A percentile compares a stretch with the other conserved stretches of the same genome.
phyloP scores from a whole-genome alignment of 345 rosid genomes.

The Eucalyptus tenuipes region DNA sequence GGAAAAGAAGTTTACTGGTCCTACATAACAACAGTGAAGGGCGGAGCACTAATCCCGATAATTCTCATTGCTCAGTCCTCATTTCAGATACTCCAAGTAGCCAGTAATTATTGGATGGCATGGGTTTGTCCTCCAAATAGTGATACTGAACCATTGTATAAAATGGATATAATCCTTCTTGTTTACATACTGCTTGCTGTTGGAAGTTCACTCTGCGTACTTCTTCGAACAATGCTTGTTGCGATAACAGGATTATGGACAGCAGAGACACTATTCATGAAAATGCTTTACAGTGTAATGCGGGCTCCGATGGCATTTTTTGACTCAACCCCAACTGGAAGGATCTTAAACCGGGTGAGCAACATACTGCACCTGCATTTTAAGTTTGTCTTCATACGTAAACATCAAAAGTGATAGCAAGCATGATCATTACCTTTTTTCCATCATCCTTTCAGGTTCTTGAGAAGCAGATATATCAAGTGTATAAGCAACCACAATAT shows the following conservation, averaged over 20 bases:
- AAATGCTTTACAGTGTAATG: slow-evolving; percentile 61
- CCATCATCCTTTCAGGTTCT: not conserved
- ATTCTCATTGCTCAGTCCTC: slow-evolving; percentile 78
- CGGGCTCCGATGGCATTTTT: slow-evolving; percentile 92
- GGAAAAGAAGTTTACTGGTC: slow-evolving; percentile 86
- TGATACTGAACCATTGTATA: slow-evolving; percentile 28
- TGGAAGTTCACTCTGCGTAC: slow-evolving; percentile 62
- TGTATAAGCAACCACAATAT: not conserved
- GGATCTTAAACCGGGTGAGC: slow-evolving; percentile 88
- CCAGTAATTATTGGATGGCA: slow-evolving; percentile 96
- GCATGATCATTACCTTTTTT: not conserved
- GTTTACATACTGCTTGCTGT: slow-evolving; percentile 58
- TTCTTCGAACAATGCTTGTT: slow-evolving; percentile 53
- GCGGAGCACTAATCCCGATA: slow-evolving; percentile 63
- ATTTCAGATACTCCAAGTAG: slow-evolving; percentile 72
- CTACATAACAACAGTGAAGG: slow-evolving; percentile 55
- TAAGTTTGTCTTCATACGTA: not conserved
- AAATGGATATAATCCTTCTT: slow-evolving; percentile 49
- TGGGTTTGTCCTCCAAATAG: slow-evolving; percentile 74
- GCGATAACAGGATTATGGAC: slow-evolving; percentile 67
- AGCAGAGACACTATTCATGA: slow-evolving; percentile 63
- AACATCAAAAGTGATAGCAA: not conserved
- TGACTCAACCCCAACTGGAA: slow-evolving; percentile 91
- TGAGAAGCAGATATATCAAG: not conserved
- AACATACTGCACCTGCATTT: not conserved